These are phyloP conservation scores for Boletellus ananiceps DNA, from an alignment of 768 basidiomycete genomes.

Conservation along the genomic window DNA sequence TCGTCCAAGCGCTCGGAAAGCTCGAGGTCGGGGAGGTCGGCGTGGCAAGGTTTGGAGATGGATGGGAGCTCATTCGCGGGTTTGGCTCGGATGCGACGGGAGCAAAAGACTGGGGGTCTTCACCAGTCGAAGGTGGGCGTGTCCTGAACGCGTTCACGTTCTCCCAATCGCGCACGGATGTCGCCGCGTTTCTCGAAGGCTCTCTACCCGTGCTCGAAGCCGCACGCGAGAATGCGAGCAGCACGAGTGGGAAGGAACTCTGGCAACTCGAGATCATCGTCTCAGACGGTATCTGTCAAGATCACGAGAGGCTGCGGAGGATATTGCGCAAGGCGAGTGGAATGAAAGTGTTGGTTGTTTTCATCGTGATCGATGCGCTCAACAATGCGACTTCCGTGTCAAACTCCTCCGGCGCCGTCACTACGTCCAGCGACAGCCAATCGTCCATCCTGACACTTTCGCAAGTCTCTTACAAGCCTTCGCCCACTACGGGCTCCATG, in stretches of 20 bases:
- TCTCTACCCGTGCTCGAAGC: conserved; percentile 70
- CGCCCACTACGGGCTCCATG: conserved; percentile 54
- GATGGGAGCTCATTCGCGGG: conserved; percentile 82
- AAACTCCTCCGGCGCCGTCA: conserved; percentile 5
- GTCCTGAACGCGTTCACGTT: conserved; percentile 86
- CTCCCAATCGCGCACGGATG: conserved; percentile 84
- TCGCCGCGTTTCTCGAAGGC: conserved; percentile 74
- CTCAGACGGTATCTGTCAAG: conserved; percentile 97
- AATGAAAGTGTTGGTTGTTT: conserved; percentile 91
- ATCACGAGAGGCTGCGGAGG: conserved; percentile 80
- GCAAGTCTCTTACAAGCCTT: conserved; percentile 74
- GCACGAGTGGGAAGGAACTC: conserved; percentile 67
- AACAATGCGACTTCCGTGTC: conserved; percentile 39
- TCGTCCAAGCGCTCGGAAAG: conserved; percentile 83
- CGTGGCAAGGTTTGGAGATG: conserved; percentile 85
- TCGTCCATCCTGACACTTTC: conserved; percentile 92
- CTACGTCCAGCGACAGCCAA: conserved; percentile 30
- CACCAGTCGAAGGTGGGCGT: conserved; percentile 25
- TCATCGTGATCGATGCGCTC: conserved; percentile 91
- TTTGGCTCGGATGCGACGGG: conserved; percentile 86
- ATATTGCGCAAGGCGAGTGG: conserved; percentile 82
- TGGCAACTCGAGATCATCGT: conserved; percentile 99
- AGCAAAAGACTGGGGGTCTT: conserved; percentile 40
- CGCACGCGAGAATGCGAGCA: conserved; percentile 63
- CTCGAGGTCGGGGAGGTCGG: conserved; percentile 95